phyloP scores from a whole-genome alignment of 345 rosid species.

The Boechera stricta region DNA sequence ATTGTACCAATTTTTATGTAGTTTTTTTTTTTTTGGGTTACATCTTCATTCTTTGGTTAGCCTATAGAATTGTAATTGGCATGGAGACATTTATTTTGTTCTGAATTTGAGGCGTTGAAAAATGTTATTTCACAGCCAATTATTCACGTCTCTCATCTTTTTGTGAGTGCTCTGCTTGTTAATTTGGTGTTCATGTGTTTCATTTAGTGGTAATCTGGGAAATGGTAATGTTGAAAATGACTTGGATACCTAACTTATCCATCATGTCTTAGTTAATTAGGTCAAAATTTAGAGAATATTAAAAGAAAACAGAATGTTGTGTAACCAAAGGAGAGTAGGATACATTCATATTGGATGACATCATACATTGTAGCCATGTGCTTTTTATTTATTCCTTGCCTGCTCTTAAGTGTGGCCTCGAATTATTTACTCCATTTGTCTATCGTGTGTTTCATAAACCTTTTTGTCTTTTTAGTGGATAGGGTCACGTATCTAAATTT shows the following conservation, averaged over 20 bases:
- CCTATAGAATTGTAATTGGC: not conserved
- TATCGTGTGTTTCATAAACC: not conserved
- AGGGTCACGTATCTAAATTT: not conserved
- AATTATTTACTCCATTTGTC: constrained; percentile 1
- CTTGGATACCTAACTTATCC: constrained; percentile 28
- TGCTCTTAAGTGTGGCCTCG: constrained; percentile 6
- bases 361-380: constrained; percentile 13
- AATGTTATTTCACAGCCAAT: not conserved
- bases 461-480: constrained; percentile 7
- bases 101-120: not conserved
- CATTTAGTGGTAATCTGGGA: not conserved
- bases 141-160: not conserved
- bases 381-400: constrained; percentile 2
- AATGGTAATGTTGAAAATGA: constrained; percentile 16
- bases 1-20: not conserved
- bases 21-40: not conserved
- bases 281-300: constrained; percentile 8
- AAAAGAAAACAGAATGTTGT: constrained; percentile 21
- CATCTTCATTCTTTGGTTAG: not conserved
- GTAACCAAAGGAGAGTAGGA: constrained; percentile 5
- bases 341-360: constrained; percentile 12
- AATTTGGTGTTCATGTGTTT: not conserved
- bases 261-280: not conserved
- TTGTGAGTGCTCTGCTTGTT: constrained; percentile 18
- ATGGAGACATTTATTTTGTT: not conserved